These are phyloP conservation scores for Cladochytrium replicatum DNA, from an alignment of 192 early-diverging fungal genomes.

Conservation along the genomic window DNA sequence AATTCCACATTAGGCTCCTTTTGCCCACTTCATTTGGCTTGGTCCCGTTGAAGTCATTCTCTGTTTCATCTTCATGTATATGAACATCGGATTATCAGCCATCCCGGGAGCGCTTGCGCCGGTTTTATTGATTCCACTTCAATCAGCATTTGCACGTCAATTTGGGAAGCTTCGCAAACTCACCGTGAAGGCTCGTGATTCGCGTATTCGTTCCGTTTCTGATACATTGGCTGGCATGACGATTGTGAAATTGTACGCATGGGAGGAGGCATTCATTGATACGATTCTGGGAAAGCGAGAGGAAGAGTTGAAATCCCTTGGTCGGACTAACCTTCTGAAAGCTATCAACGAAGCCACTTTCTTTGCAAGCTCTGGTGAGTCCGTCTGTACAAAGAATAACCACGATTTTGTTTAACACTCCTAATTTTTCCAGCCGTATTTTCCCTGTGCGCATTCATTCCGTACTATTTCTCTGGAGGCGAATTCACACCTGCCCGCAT, in stretches of 20 bases:
- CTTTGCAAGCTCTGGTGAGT: slow-evolving; percentile 22
- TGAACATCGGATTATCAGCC: slow-evolving; percentile 33
- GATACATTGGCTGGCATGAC: slow-evolving; percentile 38
- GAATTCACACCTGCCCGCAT: slow-evolving; percentile 23
- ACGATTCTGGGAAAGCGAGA: slow-evolving; percentile 25
- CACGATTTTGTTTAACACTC: slow-evolving; percentile 1
- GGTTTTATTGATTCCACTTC: slow-evolving; percentile 35
- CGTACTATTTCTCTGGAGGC: slow-evolving; percentile 32
- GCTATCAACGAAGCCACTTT: slow-evolving; percentile 41
- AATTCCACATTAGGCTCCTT: background rate
- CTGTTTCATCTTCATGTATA: slow-evolving; percentile 31
- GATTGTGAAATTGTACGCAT: slow-evolving; percentile 41
- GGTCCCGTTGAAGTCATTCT: slow-evolving; percentile 31
- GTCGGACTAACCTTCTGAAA: slow-evolving; percentile 22
- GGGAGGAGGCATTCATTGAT: slow-evolving; percentile 34
- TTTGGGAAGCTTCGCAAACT: slow-evolving; percentile 22
- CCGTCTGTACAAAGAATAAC: slow-evolving; percentile 3
- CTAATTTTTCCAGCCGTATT: slow-evolving; percentile 21
- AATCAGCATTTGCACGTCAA: slow-evolving; percentile 22
- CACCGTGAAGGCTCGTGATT: slow-evolving; percentile 22
- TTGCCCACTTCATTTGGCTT: slow-evolving; percentile 12
- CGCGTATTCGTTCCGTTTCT: slow-evolving; percentile 31
- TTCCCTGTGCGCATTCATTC: slow-evolving; percentile 29
- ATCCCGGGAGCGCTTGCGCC: slow-evolving; percentile 14
- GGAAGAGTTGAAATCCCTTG: slow-evolving; percentile 21